Base-by-base conservation (phyloP, 805 yeast species). In the Candida rishiriensis region DNA sequence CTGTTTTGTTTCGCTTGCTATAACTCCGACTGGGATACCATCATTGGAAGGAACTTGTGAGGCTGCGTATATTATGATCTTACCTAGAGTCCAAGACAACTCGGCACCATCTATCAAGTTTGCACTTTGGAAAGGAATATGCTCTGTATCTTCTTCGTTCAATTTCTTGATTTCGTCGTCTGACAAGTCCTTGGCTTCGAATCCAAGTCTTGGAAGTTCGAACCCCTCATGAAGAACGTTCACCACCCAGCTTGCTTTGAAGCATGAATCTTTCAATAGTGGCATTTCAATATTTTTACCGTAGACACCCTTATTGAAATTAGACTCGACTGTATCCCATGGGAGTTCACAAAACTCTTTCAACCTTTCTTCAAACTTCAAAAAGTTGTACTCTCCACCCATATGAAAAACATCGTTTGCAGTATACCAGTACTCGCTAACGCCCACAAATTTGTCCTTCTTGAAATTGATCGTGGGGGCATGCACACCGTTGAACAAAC, bases 391-490 rank as follows among this genome's bases (percentile, higher is more conserved):
- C 44, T 81, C 88, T 12, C 97, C 98, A 3, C 95, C 91, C 68
- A 88, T 75, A 34, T 83, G 79, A 61, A 90, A 90, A 3, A 91
- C 78, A 59, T 91, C 98, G 56, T 89, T 86, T 3, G 97, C 90
- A 1, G 97, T 88, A 61, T 93, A 91, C 97, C 98, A 93, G 67
- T 88, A 93, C 64, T 93, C 99, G 8, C 96, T 87, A 17, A 91
- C 83, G 0, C 99, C 99, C 28, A 93, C 85, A 64, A 93, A 90
- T 56, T 80, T 85, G 56, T 88, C 95, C 39, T 73, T 73, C 12
- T 75, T 73, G 58, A 88, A 88, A 65, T 90, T 88, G 48, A 93
- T 79, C 29, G 74, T 77, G 4, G 99, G 99, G 0, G 89, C 96
- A 67, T 91, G 97, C 13, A 88, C 88, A 29, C 98, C 99, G 64